A percentile compares a stretch with the other conserved stretches of the same genome.
phyloP scores from a whole-genome alignment of 1,284 basidiomycete genomes.

The Pseudozyma thailandica region DNA sequence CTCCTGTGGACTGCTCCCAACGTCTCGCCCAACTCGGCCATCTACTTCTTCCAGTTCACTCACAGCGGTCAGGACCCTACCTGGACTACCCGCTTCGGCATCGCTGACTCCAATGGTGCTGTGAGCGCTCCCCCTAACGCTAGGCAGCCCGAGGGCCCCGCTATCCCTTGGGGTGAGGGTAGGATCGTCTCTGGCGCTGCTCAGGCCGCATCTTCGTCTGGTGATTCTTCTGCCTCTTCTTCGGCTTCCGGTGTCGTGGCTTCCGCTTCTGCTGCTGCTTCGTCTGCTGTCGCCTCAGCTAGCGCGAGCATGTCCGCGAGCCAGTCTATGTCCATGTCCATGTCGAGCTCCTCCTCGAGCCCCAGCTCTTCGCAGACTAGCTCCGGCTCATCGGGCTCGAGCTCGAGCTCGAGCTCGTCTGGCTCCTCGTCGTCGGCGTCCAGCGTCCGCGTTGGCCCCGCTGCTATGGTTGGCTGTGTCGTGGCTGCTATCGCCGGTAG shows the following conservation, averaged over 20 bases:
- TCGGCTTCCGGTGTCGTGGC: conserved; percentile 9
- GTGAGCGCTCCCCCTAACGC: conserved; percentile 71
- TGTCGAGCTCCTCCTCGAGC: conserved; percentile 16
- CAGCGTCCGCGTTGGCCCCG: conserved; percentile 19
- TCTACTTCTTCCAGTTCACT: conserved; percentile 66
- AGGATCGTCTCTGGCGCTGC: conserved; percentile 70
- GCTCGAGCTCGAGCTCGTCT: conserved; percentile 25
- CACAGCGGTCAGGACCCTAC: conserved; percentile 68
- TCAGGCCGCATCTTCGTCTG: conserved; percentile 11
- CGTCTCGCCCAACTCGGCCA: conserved; percentile 72
- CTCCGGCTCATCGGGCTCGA: conserved; percentile 14
- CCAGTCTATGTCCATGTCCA: conserved; percentile 2
- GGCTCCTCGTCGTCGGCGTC: conserved; percentile 23
- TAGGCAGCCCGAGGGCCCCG: conserved; percentile 73
- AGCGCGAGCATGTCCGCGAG: conserved; percentile 1
- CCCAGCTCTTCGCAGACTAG: conserved; percentile 18
- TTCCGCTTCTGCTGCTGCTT: conserved; percentile 9
- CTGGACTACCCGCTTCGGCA: conserved; percentile 85
- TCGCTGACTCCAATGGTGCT: conserved; percentile 73
- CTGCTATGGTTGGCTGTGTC: conserved; percentile 35
- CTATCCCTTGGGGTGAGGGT: conserved; percentile 79
- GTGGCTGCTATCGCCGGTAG: conserved; percentile 35
- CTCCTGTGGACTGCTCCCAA: conserved; percentile 78
- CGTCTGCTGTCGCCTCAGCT: conserved; percentile 9
- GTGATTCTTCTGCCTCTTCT: conserved; percentile 12